Base-by-base conservation (phyloP, 2,329 filamentous ascomycete genomes). In the Diatrype stigma region DNA sequence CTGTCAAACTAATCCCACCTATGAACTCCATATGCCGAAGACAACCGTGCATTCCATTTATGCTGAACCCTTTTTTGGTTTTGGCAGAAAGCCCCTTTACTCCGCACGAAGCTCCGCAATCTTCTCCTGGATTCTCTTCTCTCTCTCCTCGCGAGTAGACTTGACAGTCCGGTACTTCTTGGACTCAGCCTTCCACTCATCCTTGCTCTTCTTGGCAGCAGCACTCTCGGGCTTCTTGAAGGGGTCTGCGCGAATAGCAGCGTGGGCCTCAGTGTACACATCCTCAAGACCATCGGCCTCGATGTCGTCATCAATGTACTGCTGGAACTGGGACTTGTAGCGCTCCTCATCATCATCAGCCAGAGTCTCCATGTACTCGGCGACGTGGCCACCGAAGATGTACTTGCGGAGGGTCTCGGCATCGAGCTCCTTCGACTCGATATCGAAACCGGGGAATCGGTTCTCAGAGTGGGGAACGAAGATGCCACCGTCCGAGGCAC, bases 351-450 rank as follows among this genome's bases (percentile, higher is more conserved):
- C 94, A 73, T 99, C 94, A 69, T 99, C 94, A 78, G 94, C 94
- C 61, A 99, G 89, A 54, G 88, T 94, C 87, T 99, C 94, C 94
- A 99, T 99, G 87, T 99, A 99, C 86, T 99, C 94, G 65, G 93
- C 92, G 61, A 99, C 90, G 85, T 99, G 94, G 57, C 94, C 93
- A 71, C 84, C 94, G 77, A 90, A 93, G 84, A 99, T 99, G 88
- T 99, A 99, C 83, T 92, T 96, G 84, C 93, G 91, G 73, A 99
- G 90, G 64, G 85, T 88, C 76, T 99, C 94, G 69, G 91, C 84
- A 68, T 99, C 94, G 69, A 99, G 90, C 85, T 97, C 93, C 88
- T 99, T 92, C 75, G 80, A 78, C 82, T 99, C 94, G 30, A 96
- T 89, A 74, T 99, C 94, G 86, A 81, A 99, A 69, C 94, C 94